phyloP scores from a whole-genome alignment of 2,329 filamentous ascomycete species.

The Curvularia eragrostidis region DNA sequence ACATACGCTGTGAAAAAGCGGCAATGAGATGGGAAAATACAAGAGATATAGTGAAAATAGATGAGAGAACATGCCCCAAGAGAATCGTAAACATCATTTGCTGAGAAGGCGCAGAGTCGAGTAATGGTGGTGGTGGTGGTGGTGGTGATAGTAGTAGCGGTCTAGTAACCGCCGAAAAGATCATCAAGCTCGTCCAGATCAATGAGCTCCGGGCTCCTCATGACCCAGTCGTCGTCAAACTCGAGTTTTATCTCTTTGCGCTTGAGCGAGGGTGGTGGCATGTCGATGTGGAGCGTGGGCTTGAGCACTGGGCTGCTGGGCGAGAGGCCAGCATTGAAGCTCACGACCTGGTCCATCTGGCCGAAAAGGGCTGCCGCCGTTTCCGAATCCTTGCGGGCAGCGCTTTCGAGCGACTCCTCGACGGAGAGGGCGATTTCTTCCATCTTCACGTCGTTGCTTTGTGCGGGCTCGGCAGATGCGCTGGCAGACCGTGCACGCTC shows the following conservation, averaged over 20 bases:
- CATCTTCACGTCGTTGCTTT: conserved; percentile 42
- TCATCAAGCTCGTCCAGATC: conserved; percentile 81
- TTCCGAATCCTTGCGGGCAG: conserved; percentile 59
- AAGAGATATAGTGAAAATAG: conserved; percentile 32
- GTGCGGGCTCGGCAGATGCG: conserved; percentile 45
- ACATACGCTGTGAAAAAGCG: conserved; percentile 30
- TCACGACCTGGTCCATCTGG: conserved; percentile 48
- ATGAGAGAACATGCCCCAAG: conserved; percentile 31
- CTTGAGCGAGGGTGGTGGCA: conserved; percentile 41
- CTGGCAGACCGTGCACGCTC: conserved; percentile 51
- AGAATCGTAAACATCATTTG: conserved; percentile 44
- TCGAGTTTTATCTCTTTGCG: conserved; percentile 44
- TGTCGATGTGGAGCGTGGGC: conserved; percentile 46
- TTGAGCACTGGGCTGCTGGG: conserved; percentile 57
- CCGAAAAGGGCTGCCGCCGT: conserved; percentile 59
- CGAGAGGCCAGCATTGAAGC: conserved; percentile 46
- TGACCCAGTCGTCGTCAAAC: conserved; percentile 41
- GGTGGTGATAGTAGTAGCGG: conserved; percentile 4
- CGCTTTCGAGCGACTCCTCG: conserved; percentile 57
- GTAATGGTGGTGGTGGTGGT: conserved; percentile 4
- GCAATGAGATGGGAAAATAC: conserved; percentile 23
- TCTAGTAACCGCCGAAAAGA: conserved; percentile 19
- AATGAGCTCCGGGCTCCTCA: conserved; percentile 81
- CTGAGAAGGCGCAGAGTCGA: conserved; percentile 17
- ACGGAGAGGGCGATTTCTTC: conserved; percentile 47